A percentile compares a stretch with the other conserved stretches of the same genome.
Evolutionary conservation across 2,329 filamentous ascomycete species (phyloP).

Genomic region (Aaosphaeria arxii): DNA sequence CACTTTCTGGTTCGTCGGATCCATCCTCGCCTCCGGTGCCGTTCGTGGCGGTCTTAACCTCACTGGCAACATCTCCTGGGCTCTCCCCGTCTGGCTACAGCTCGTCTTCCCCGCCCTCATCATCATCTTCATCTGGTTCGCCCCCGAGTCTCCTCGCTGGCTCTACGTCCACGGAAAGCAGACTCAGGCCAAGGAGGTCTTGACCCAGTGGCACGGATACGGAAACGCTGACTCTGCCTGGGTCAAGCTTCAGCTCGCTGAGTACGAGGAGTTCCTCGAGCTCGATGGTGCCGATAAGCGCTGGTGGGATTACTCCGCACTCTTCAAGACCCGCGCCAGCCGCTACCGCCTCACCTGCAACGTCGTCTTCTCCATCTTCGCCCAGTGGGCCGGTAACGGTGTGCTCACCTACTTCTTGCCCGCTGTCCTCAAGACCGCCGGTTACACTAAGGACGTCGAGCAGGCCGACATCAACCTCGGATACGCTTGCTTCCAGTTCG

Average conservation of each 20-base stretch:
- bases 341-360: constrained; percentile 20
- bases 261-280: constrained; percentile 18
- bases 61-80: constrained; percentile 16
- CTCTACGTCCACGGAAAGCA: constrained; percentile 52
- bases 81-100: constrained; percentile 24
- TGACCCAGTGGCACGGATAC: constrained; percentile 55
- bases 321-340: constrained; percentile 3
- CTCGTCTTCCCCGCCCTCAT: constrained; percentile 37
- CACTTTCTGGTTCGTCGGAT: constrained; percentile 44
- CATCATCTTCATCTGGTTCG: constrained; percentile 45
- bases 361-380: constrained; percentile 28
- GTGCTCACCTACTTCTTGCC: constrained; percentile 27
- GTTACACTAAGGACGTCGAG: constrained; percentile 26
- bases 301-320: constrained; percentile 6
- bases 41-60: constrained; percentile 19
- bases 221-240: constrained; percentile 38
- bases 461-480: constrained; percentile 36
- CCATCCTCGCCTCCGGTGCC: constrained; percentile 23
- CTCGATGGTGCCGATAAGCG: constrained; percentile 7
- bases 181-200: constrained; percentile 51
- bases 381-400: constrained; percentile 30
- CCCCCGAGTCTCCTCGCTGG: constrained; percentile 61
- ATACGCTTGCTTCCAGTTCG: constrained; percentile 18
- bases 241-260: constrained; percentile 29
- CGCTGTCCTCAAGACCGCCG: constrained; percentile 33